Conservation (phyloP, 169 alveolate genomes). For the Ichthyophthirius multifiliis region DNA sequence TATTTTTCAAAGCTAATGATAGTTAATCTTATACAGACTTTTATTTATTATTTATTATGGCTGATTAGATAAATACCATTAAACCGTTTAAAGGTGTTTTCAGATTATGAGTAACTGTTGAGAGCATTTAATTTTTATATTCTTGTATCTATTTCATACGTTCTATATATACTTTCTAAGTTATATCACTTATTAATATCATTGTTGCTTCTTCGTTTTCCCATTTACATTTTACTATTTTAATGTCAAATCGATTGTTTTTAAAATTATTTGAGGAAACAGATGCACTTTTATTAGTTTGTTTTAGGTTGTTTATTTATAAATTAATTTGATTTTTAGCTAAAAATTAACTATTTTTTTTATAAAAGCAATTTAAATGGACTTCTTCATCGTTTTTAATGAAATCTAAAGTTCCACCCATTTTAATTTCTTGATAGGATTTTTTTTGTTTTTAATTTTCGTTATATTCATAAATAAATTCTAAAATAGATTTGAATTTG, state of each 20-base stretch:
- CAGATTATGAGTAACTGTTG: not conserved
- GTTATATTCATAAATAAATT: not conserved
- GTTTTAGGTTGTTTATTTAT: not conserved
- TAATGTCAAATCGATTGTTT: not conserved
- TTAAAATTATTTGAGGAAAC: too few species aligned
- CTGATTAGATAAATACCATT: not conserved
- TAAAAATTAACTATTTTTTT: not conserved
- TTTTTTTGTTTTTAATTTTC: not conserved
- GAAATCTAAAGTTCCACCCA: not conserved
- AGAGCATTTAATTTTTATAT: not conserved
- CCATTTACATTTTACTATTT: not conserved
- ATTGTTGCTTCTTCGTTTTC: not conserved
- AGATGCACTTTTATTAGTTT: too few species aligned
- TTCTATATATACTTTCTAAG: not conserved
- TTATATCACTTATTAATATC: not conserved
- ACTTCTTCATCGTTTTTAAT: constrained; percentile 1
- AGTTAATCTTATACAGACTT: not conserved
- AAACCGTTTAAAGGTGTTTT: not conserved
- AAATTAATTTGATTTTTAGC: not conserved
- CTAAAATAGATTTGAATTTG: too few species aligned
- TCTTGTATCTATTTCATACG: not conserved
- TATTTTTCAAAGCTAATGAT: not conserved
- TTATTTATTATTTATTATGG: not conserved
- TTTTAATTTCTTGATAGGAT: not conserved
- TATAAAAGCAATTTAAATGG: not conserved